phyloP scores from a whole-genome alignment of 75 land plant species.

The Sequoiadendron giganteum region DNA sequence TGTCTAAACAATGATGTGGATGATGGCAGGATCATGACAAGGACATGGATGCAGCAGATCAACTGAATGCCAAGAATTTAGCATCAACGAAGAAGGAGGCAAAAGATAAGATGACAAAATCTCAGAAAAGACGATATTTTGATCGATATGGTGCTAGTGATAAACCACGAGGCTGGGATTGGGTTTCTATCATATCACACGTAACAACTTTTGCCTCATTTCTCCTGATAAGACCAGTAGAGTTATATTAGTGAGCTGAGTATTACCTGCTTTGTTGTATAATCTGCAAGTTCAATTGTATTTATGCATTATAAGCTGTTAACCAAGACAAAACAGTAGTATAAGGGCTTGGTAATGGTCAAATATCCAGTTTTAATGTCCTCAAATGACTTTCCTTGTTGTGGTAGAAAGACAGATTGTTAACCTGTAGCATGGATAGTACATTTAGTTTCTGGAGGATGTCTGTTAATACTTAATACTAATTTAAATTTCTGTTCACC shows the following conservation, averaged over 20 bases:
- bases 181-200: conserved; percentile 47
- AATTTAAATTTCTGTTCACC: not conserved
- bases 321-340: not conserved
- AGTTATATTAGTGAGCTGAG: not conserved
- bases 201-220: conserved; percentile 18
- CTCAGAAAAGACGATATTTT: conserved; percentile 41
- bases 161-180: conserved; percentile 48
- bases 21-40: conserved; percentile 8
- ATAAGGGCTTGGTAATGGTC: not conserved
- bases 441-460: not conserved
- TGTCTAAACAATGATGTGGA: not conserved
- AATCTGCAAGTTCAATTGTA: not conserved
- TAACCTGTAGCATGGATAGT: not conserved
- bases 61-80: not conserved
- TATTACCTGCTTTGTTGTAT: not conserved
- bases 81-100: conserved; percentile 25
- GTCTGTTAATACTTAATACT: not conserved
- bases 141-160: conserved; percentile 41
- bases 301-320: not conserved
- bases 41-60: not conserved
- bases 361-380: not conserved
- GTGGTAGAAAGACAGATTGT: not conserved
- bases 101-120: conserved; percentile 39
- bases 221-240: not conserved
- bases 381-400: not conserved